Evolutionary conservation across 192 early-diverging fungal genomes (phyloP).

Genomic region (Phycomyces blakesleeanus): DNA sequence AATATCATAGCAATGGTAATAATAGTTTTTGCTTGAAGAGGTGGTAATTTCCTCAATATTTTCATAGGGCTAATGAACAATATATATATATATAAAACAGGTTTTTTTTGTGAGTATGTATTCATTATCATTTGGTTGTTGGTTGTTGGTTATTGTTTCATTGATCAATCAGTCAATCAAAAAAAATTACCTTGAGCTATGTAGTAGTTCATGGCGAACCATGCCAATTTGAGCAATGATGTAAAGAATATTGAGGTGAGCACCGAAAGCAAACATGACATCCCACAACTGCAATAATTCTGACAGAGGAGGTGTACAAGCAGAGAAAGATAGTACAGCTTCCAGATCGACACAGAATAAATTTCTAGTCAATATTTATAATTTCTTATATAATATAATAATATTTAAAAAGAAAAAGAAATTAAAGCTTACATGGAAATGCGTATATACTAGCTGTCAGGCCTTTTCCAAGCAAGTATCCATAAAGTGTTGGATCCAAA

Average conservation of each 20-base stretch:
- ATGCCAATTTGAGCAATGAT: constrained; percentile 79
- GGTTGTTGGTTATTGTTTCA: too few relatives aligned
- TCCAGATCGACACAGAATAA: too few relatives aligned
- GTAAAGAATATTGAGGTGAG: constrained; percentile 90
- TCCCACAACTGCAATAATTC: constrained; percentile 91
- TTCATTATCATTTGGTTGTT: too few relatives aligned
- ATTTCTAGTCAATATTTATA: too few relatives aligned
- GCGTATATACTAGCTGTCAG: constrained; percentile 81
- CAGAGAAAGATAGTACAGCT: constrained; percentile 89
- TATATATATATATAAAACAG: too few relatives aligned
- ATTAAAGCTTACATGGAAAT: constrained; percentile 85
- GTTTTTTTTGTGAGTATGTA: too few relatives aligned
- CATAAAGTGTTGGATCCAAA: constrained; percentile 71
- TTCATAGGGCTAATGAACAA: constrained; percentile 58
- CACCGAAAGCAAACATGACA: constrained; percentile 83
- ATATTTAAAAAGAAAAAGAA: too few relatives aligned
- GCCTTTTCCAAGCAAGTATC: constrained; percentile 65
- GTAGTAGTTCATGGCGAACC: constrained; percentile 72
- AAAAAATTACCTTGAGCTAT: constrained; percentile 61
- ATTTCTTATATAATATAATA: too few relatives aligned
- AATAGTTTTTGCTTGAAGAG: constrained; percentile 56
- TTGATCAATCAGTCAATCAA: too few relatives aligned
- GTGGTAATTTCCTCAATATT: constrained; percentile 62
- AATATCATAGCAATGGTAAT: constrained; percentile 54
- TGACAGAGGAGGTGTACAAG: constrained; percentile 81